Base-by-base conservation (phyloP, 371 early-diverging fungal species). In the Mucor saturninus region DNA sequence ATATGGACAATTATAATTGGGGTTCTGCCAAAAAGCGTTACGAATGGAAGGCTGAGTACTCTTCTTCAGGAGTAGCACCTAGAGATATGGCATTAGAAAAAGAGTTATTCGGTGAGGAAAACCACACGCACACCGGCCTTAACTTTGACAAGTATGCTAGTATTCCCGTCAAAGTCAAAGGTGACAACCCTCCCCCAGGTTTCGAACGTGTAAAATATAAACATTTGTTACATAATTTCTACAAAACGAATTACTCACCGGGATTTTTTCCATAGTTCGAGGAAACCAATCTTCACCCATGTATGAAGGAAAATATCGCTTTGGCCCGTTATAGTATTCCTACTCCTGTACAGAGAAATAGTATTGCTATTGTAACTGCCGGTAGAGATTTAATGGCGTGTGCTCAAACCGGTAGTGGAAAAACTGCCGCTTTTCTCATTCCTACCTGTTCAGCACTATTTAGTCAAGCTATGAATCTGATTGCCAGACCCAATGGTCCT, bases 341-440 rank as follows among this genome's bases (percentile, higher is more conserved):
- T 0, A 93, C 92, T 3, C 89, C 90, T 4, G 86, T 93, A 0
- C 94, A 86, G 67, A 91, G 79, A 74, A 77, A 56, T 75, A 87
- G 53, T 81, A 84, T 93, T 15, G 88, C 93, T 0, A 81, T 91
- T 35, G 71, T 91, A 14, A 67, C 81, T 31, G 72, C 73, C 5
- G 86, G 86, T 29, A 75, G 85, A n/a, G 90, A 91, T 63, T 54
- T 95, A 30, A 86, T 94, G 81, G 91, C 89, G 2, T 89, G 91
- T 64, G 95, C 95, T 8, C 94, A 93, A 48, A 95, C 95, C 8
- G 84, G 88, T 40, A 86, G 87, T 45, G 93, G 93, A 53, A 92
- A 92, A 62, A 91, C 93, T 3, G 85, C 89, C 38, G 87, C 89
- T 13, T 92, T 87, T 68, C 63, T 91, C n/a, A 67, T 91, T 1